Evolutionary conservation across 768 basidiomycete genomes (phyloP).

Genomic region (Rhodotorula sphaerocarpa): DNA sequence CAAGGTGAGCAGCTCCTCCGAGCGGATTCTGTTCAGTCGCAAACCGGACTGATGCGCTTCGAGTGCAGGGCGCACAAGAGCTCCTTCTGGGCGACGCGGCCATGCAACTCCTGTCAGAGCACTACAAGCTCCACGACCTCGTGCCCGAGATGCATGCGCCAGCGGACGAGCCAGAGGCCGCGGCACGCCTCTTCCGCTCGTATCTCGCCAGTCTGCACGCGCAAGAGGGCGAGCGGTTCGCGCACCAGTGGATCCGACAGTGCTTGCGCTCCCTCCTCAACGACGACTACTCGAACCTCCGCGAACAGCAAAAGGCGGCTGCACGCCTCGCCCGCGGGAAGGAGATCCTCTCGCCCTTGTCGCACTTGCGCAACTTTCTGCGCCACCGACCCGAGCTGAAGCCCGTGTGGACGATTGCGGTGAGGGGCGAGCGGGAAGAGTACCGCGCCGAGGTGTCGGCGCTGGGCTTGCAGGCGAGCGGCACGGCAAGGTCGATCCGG

Average conservation of each 20-base stretch:
- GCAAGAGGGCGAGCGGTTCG: slow-evolving; percentile 7
- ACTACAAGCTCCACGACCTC: background rate
- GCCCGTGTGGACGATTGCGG: background rate
- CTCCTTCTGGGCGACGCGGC: background rate
- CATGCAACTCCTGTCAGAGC: no score
- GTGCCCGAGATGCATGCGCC: background rate
- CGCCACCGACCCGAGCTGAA: background rate
- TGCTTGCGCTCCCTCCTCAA: slow-evolving; percentile 1
- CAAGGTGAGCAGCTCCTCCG: no score
- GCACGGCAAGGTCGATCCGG: background rate
- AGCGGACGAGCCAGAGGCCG: background rate
- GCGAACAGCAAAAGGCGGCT: background rate
- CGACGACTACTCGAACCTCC: background rate
- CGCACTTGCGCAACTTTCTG: background rate
- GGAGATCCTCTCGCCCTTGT: background rate
- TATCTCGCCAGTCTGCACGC: slow-evolving; percentile 11
- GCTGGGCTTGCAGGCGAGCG: background rate
- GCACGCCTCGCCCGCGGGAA: no score
- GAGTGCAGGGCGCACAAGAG: no score
- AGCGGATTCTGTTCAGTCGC: no score
- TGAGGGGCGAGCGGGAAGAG: background rate
- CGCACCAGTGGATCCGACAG: slow-evolving; percentile 13
- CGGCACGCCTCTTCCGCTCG: slow-evolving; percentile 7
- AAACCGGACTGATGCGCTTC: no score
- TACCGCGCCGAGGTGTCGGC: slow-evolving; percentile 12